phyloP scores from a whole-genome alignment of 768 basidiomycete species.

The Omphalotus guepiniiformis region DNA sequence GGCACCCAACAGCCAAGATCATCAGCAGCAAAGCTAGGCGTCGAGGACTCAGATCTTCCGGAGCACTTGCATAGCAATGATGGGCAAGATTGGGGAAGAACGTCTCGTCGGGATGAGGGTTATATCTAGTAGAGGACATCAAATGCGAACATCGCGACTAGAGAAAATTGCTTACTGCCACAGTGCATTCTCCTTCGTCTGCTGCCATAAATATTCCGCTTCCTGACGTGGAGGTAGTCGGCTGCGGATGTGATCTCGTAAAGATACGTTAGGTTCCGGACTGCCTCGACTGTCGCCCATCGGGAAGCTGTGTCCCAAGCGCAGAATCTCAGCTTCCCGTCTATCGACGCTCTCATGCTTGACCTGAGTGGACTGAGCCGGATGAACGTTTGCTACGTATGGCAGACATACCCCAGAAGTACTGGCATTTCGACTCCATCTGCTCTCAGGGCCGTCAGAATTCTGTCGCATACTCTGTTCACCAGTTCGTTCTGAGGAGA shows the following conservation, averaged over 20 bases:
- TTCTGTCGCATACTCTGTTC: background rate
- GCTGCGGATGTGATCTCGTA: conserved; percentile 52
- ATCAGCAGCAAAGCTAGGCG: conserved; percentile 63
- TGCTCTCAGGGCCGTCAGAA: background rate
- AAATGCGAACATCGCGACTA: conserved; percentile 1
- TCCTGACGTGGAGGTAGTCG: conserved; percentile 53
- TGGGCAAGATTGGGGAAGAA: conserved; percentile 64
- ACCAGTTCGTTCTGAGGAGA: conserved; percentile 1
- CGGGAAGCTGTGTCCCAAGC: conserved; percentile 58
- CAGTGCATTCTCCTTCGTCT: conserved; percentile 57
- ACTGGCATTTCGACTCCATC: background rate
- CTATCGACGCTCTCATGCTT: conserved; percentile 23
- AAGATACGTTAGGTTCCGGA: conserved; percentile 46
- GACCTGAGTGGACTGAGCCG: conserved; percentile 1
- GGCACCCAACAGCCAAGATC: conserved; percentile 65
- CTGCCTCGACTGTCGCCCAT: conserved; percentile 37
- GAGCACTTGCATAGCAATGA: conserved; percentile 55
- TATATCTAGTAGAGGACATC: conserved; percentile 37
- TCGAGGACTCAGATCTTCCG: conserved; percentile 53
- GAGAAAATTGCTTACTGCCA: conserved; percentile 52
- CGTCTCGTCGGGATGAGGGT: conserved; percentile 59
- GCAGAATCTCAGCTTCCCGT: conserved; percentile 38
- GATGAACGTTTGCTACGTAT: background rate
- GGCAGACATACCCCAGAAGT: no score
- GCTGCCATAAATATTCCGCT: conserved; percentile 59